phyloP scores from a whole-genome alignment of 2,329 filamentous ascomycete genomes.

The Metarhizium album region DNA sequence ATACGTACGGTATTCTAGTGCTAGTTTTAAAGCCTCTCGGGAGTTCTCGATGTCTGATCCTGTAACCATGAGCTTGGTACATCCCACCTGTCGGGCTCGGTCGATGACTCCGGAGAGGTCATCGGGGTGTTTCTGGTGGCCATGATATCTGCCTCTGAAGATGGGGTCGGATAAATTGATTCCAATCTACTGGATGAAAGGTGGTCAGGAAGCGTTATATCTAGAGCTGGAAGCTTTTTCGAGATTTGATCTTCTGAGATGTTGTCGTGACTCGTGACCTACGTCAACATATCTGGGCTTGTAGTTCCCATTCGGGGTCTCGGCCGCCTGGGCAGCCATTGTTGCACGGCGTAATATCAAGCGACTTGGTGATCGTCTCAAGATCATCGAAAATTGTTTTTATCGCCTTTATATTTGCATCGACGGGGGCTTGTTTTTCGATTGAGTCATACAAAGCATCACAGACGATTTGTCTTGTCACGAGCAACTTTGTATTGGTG shows the following conservation, averaged over 20 bases:
- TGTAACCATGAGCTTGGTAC: slow-evolving; percentile 83
- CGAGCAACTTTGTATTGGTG: background rate
- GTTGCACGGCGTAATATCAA: slow-evolving; percentile 2
- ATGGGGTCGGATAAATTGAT: slow-evolving; percentile 95
- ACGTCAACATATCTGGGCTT: slow-evolving; percentile 52
- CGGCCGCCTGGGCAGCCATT: slow-evolving; percentile 18
- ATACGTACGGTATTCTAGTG: slow-evolving; percentile 59
- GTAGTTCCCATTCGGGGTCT: slow-evolving; percentile 13
- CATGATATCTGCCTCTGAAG: slow-evolving; percentile 75
- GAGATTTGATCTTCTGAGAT: background rate
- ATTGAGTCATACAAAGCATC: background rate
- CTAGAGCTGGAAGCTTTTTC: slow-evolving; percentile 4
- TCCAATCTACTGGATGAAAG: slow-evolving; percentile 50
- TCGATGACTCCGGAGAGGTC: slow-evolving; percentile 70
- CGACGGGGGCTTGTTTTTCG: background rate
- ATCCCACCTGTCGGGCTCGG: slow-evolving; percentile 67
- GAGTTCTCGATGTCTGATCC: slow-evolving; percentile 79
- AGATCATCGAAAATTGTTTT: background rate
- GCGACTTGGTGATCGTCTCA: background rate
- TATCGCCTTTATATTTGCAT: background rate
- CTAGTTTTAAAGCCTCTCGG: slow-evolving; percentile 60
- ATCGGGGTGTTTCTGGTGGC: slow-evolving; percentile 61
- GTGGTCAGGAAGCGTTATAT: slow-evolving; percentile 2
- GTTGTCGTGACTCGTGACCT: slow-evolving; percentile 17
- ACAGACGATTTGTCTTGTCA: background rate